Conservation (phyloP, 306 rosid species). For the Morella rubra region DNA sequence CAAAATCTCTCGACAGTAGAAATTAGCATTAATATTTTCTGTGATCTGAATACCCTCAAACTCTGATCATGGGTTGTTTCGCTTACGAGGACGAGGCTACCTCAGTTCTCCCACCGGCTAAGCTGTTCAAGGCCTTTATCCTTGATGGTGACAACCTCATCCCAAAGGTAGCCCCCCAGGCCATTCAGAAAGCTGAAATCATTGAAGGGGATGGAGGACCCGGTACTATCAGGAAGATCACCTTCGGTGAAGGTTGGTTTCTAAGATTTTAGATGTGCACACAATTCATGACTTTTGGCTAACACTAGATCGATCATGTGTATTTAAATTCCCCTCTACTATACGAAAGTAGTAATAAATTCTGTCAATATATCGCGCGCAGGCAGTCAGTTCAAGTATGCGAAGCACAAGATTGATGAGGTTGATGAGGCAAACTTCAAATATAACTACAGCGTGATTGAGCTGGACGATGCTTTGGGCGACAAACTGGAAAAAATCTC, state of each 20-base stretch:
- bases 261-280: no score
- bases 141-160: constrained; percentile 29
- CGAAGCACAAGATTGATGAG: constrained; percentile 42
- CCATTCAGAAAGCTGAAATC: constrained; percentile 22
- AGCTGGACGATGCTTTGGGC: constrained; percentile 32
- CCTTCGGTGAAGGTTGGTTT: constrained; percentile 28
- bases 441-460: constrained; percentile 41
- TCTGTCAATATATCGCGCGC: background rate
- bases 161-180: constrained; percentile 31
- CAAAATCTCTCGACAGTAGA: no score
- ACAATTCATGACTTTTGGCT: no score
- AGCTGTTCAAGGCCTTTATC: constrained; percentile 41
- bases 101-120: constrained; percentile 31
- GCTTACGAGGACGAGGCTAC: constrained; percentile 25
- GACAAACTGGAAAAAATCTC: constrained; percentile 42
- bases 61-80: constrained; percentile 40
- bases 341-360: no score
- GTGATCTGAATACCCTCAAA: background rate
- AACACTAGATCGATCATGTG: no score
- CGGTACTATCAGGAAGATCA: constrained; percentile 49
- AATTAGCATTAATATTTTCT: no score
- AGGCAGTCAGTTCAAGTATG: constrained; percentile 35
- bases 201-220: constrained; percentile 50
- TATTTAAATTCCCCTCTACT: no score
- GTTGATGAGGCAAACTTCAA: constrained; percentile 34